Evolutionary conservation across 2,329 filamentous ascomycete genomes (phyloP).

Genomic region (Colletotrichum ledebouriae): DNA sequence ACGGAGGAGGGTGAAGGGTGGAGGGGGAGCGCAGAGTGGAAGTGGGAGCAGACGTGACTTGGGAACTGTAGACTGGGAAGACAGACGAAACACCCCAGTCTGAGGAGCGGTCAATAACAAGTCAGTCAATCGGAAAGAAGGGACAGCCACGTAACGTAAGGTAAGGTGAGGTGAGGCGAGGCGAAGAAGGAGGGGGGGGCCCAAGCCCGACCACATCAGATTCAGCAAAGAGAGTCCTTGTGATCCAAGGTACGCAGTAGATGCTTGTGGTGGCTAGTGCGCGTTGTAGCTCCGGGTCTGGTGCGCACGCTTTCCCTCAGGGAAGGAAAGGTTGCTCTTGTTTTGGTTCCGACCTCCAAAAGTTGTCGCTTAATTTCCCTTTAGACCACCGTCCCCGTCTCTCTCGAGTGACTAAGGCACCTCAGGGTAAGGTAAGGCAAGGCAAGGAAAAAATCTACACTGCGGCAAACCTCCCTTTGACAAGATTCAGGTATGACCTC

Average conservation of each 20-base stretch:
- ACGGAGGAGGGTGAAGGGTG: constrained; percentile 15
- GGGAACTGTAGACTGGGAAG: constrained; percentile 18
- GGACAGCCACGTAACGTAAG: constrained; percentile 3
- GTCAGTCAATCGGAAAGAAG: background rate
- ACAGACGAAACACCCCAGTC: background rate
- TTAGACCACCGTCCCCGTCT: constrained; percentile 4
- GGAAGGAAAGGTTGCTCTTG: constrained; percentile 13
- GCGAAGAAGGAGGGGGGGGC: constrained; percentile 1
- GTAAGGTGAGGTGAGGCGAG: constrained; percentile 1
- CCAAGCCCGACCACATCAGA: constrained; percentile 20
- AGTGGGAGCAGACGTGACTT: constrained; percentile 37
- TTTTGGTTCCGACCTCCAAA: constrained; percentile 29
- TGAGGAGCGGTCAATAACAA: constrained; percentile 14
- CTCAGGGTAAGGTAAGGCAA: background rate
- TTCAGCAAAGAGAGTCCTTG: background rate
- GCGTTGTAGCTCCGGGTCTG: background rate
- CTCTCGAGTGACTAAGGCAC: background rate
- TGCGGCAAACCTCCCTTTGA: background rate
- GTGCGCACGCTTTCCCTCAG: background rate
- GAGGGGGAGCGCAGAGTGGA: background rate
- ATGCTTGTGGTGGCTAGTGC: constrained; percentile 31
- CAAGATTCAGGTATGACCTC: background rate
- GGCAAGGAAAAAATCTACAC: background rate
- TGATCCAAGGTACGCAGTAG: background rate
- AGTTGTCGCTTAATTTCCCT: constrained; percentile 27